phyloP scores from a whole-genome alignment of 176 grass and related monocot genomes.

The Lolium multiflorum region DNA sequence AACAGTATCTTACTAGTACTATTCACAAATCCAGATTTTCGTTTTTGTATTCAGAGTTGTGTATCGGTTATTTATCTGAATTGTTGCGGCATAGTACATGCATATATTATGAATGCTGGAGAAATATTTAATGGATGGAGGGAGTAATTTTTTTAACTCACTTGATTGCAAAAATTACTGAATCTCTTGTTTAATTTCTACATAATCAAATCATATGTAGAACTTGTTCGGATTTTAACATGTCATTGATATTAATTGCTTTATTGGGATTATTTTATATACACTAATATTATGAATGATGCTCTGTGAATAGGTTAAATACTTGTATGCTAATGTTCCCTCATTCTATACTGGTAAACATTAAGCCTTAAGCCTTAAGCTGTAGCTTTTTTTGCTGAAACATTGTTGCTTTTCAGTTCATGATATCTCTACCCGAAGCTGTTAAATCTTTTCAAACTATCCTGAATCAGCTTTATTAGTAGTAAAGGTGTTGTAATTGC shows the following conservation, averaged over 20 bases:
- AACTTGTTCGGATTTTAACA: background rate
- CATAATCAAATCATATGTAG: background rate
- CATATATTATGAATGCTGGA: no score
- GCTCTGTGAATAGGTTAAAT: background rate
- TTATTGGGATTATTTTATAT: background rate
- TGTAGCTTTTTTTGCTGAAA: background rate
- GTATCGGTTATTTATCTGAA: no score
- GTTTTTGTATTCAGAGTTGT: no score
- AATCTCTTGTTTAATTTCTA: background rate
- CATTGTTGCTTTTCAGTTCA: background rate
- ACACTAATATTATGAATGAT: background rate
- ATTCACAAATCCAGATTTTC: no score
- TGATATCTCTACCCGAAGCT: background rate
- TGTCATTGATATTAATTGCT: background rate
- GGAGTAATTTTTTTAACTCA: no score
- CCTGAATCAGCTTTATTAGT: background rate
- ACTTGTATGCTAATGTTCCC: background rate
- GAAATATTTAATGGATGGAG: no score
- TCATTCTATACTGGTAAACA: background rate
- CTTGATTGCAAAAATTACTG: background rate
- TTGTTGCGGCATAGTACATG: conserved; percentile 32
- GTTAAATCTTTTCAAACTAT: background rate
- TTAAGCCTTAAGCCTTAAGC: background rate
- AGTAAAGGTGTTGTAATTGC: background rate
- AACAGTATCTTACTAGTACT: no score